phyloP scores from a whole-genome alignment of 2,329 filamentous ascomycete genomes.

The Aspergillus sp. region DNA sequence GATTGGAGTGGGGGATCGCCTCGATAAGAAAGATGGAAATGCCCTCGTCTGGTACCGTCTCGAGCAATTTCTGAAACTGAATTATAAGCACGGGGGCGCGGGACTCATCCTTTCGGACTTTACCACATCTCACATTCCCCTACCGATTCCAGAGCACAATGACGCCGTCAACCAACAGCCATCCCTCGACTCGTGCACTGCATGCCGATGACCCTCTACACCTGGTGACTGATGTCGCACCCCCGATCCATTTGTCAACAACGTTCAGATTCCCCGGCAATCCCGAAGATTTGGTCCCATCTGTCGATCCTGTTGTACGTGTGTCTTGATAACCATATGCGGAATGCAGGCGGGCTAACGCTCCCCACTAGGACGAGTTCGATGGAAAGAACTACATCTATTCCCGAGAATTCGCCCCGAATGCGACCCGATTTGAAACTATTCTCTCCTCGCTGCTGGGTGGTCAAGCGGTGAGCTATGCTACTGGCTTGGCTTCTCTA shows the following conservation, averaged over 20 bases:
- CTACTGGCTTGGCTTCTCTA: slow-evolving; percentile 81
- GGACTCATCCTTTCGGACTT: neutral
- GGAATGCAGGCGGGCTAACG: neutral
- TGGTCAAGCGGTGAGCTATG: slow-evolving; percentile 69
- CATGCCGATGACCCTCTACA: slow-evolving; percentile 80
- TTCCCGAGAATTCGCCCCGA: slow-evolving; percentile 77
- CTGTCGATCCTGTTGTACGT: slow-evolving; percentile 51
- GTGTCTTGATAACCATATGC: neutral
- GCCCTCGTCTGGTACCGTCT: neutral
- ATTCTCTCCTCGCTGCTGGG: slow-evolving; percentile 72
- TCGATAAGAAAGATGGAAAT: neutral
- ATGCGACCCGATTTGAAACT: slow-evolving; percentile 79
- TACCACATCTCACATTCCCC: neutral
- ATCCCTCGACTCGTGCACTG: slow-evolving; percentile 60
- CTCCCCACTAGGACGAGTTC: slow-evolving; percentile 13
- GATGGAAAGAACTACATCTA: slow-evolving; percentile 64
- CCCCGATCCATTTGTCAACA: slow-evolving; percentile 85
- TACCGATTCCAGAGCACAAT: slow-evolving; percentile 11
- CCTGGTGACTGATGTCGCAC: slow-evolving; percentile 74
- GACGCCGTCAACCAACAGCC: slow-evolving; percentile 16
- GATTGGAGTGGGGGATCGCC: slow-evolving; percentile 20
- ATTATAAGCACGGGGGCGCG: neutral
- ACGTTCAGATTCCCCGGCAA: slow-evolving; percentile 79
- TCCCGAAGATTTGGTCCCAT: slow-evolving; percentile 61
- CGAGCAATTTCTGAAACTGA: neutral